Conservation (phyloP, 345 rosid genomes). For the Bruguiera parviflora region DNA sequence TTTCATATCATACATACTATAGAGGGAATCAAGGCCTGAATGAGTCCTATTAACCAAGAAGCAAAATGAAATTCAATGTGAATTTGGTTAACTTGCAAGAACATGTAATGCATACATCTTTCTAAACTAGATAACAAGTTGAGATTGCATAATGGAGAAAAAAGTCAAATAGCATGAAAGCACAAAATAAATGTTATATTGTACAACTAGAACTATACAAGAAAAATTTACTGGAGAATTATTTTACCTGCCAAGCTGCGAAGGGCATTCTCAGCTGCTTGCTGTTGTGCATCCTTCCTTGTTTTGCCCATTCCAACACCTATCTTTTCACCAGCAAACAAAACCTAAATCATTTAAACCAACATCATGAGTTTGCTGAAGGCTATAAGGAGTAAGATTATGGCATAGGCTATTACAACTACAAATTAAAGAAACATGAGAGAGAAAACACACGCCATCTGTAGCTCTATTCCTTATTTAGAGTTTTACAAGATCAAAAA, state of each 20-base stretch:
- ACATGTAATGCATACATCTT: too few relatives aligned
- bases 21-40: too few relatives aligned
- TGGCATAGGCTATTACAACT: not conserved
- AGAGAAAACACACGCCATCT: not conserved
- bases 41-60: too few relatives aligned
- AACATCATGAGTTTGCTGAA: slow-evolving; percentile 7
- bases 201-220: not conserved
- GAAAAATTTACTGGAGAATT: not conserved
- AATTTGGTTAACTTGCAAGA: too few relatives aligned
- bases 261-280: slow-evolving; percentile 96
- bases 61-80: too few relatives aligned
- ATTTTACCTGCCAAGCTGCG: slow-evolving; percentile 70
- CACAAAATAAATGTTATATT: not conserved
- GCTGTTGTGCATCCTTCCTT: slow-evolving; percentile 92
- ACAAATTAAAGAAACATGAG: not conserved
- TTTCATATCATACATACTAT: too few relatives aligned
- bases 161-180: not conserved
- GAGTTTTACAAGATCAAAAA: not conserved
- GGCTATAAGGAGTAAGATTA: not conserved
- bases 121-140: not conserved
- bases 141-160: not conserved
- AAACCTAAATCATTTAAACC: slow-evolving; percentile 46
- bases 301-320: slow-evolving; percentile 98
- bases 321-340: slow-evolving; percentile 91
- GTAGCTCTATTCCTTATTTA: too few relatives aligned